Evolutionary conservation across 106 monocot genomes (phyloP).

Genomic region (Xerophyta viscosa): DNA sequence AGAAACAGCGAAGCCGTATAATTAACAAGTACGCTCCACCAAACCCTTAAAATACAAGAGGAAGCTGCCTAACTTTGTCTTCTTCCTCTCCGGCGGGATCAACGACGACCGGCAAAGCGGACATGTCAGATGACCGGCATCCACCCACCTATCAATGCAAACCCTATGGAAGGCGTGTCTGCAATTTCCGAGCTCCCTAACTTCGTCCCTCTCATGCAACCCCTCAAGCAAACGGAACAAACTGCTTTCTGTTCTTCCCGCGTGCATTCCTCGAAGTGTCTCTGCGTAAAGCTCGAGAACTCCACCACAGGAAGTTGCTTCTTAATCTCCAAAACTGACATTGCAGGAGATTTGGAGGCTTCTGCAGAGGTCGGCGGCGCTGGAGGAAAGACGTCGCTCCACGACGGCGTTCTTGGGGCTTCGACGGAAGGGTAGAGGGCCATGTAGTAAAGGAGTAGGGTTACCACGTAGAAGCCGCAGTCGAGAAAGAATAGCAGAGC

Average conservation of each 20-base stretch:
- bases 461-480: conserved; percentile 1
- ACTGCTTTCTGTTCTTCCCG: not conserved
- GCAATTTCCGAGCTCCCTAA: conserved; percentile 24
- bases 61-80: no score
- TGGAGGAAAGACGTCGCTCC: conserved; percentile 1
- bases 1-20: no score
- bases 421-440: conserved; percentile 1
- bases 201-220: conserved; percentile 13
- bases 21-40: no score
- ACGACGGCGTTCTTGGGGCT: not conserved
- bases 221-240: conserved; percentile 17
- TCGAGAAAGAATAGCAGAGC: conserved; percentile 12
- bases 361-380: not conserved
- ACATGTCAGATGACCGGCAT: conserved; percentile 16
- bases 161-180: conserved; percentile 15
- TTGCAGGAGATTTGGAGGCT: not conserved
- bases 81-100: no score
- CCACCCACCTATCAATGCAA: conserved; percentile 26
- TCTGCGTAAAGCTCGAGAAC: conserved; percentile 4
- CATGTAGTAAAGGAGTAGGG: not conserved
- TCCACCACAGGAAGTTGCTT: conserved; percentile 15
- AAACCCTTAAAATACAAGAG: no score
- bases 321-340: not conserved
- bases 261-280: not conserved
- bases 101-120: conserved; percentile 11